Conservation (phyloP, 2,329 filamentous ascomycete genomes). For the Ascochyta lentis region DNA sequence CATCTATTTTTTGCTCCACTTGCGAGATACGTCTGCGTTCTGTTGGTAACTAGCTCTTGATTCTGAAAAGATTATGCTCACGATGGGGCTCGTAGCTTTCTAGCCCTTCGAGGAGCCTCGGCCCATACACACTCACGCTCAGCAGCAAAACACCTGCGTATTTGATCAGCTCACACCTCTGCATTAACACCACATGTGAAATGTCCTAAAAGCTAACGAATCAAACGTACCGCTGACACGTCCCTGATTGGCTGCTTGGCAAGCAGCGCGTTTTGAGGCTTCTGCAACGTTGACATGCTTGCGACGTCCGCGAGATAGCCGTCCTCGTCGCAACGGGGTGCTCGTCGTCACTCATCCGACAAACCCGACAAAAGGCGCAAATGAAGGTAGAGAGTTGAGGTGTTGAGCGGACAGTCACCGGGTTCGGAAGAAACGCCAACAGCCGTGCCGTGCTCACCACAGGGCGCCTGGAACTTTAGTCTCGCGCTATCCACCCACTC, state of each 20-base stretch:
- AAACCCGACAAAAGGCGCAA: background rate
- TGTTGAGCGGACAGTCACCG: background rate
- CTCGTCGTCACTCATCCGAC: constrained; percentile 36
- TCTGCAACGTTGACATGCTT: constrained; percentile 46
- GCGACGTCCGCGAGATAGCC: constrained; percentile 28
- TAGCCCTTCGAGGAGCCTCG: constrained; percentile 36
- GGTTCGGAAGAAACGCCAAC: background rate
- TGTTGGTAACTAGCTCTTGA: background rate
- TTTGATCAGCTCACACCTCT: background rate
- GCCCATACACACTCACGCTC: constrained; percentile 43
- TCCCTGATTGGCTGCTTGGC: constrained; percentile 36
- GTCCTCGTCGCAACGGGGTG: constrained; percentile 21
- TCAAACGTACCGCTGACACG: constrained; percentile 38
- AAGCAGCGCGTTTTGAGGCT: constrained; percentile 44
- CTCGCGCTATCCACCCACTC: background rate
- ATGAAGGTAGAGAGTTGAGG: background rate
- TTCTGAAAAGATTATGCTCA: constrained; percentile 21
- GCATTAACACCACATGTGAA: background rate
- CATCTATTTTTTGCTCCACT: constrained; percentile 47
- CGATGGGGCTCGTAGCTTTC: constrained; percentile 42
- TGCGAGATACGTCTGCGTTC: constrained; percentile 41
- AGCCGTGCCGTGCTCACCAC: constrained; percentile 10
- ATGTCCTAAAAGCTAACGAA: background rate
- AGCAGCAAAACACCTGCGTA: constrained; percentile 31
- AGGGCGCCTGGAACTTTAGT: background rate